Evolutionary conservation across 306 rosid species (phyloP).

Genomic region (Malus sylvestris): DNA sequence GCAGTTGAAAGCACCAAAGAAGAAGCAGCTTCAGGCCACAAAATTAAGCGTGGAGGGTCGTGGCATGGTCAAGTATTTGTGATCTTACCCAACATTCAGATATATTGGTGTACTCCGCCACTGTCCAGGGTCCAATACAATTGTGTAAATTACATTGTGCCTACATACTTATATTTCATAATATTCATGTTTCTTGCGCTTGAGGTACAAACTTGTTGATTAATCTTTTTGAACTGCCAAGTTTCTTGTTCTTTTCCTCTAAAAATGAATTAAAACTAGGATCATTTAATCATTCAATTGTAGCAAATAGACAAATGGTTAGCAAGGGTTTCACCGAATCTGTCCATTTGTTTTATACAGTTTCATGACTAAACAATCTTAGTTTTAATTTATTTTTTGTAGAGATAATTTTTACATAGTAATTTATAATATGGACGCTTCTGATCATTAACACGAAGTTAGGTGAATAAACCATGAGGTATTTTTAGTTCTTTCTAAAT

Average conservation of each 20-base stretch:
- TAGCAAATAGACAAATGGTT: too few species aligned
- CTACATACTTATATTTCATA: neutral
- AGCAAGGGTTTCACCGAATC: too few species aligned
- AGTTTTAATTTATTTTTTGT: too few species aligned
- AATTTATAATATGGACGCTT: too few species aligned
- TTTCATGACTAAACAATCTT: too few species aligned
- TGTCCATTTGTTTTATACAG: too few species aligned
- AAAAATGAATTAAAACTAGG: too few species aligned
- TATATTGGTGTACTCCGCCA: neutral
- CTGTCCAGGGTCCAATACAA: neutral
- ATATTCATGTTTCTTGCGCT: neutral
- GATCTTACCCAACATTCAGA: neutral
- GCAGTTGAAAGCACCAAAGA: slow-evolving; percentile 91
- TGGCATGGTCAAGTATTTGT: slow-evolving; percentile 85
- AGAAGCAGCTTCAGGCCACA: slow-evolving; percentile 94
- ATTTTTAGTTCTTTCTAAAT: too few species aligned
- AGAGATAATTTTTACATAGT: too few species aligned
- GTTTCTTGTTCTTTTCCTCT: neutral
- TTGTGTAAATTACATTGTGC: neutral
- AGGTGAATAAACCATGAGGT: too few species aligned
- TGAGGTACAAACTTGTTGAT: neutral
- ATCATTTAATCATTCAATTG: too few species aligned
- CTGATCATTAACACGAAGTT: too few species aligned
- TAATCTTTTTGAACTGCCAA: neutral
- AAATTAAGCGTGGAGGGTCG: slow-evolving; percentile 96